These are phyloP conservation scores for Aspergillus campestris DNA, from an alignment of 495 filamentous ascomycete genomes.

Conservation along the genomic window DNA sequence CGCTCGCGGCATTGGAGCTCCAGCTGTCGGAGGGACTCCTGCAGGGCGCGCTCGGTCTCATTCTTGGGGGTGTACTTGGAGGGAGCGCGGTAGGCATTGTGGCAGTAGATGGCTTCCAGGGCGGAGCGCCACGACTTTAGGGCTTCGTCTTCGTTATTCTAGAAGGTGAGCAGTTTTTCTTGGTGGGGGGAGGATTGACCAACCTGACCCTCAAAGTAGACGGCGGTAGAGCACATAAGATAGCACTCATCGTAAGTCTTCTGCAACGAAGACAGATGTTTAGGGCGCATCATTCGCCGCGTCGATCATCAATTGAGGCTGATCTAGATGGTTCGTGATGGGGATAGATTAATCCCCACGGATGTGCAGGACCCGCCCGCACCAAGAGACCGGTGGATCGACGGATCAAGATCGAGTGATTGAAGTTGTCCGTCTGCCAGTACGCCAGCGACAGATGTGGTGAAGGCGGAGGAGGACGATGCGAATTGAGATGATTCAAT, in stretches of 20 bases:
- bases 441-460: too few relatives aligned
- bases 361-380: slow-evolving; percentile 18
- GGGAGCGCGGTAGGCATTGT: slow-evolving; percentile 67
- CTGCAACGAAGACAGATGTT: slow-evolving; percentile 71
- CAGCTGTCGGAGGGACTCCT: slow-evolving; percentile 71
- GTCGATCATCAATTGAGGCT: slow-evolving; percentile 24
- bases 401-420: neutral
- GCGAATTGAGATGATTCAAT: too few relatives aligned
- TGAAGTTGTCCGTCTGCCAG: too few relatives aligned
- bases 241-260: slow-evolving; percentile 98
- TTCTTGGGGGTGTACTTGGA: slow-evolving; percentile 62
- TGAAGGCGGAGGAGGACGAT: too few relatives aligned
- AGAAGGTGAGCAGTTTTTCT: neutral
- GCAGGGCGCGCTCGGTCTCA: slow-evolving; percentile 78
- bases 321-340: neutral
- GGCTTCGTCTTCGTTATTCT: slow-evolving; percentile 92
- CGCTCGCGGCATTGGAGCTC: slow-evolving; percentile 92
- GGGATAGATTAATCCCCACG: neutral
- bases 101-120: slow-evolving; percentile 83
- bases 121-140: slow-evolving; percentile 86
- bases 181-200: slow-evolving; percentile 1
- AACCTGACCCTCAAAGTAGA: slow-evolving; percentile 91
- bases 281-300: slow-evolving; percentile 67
- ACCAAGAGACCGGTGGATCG: slow-evolving; percentile 3
- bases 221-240: slow-evolving; percentile 84